Evolutionary conservation across 1,139 yeast genomes (phyloP), one percentile per base, ranked within the genome.

Genomic region (Yamadazyma conglobata): DNA sequence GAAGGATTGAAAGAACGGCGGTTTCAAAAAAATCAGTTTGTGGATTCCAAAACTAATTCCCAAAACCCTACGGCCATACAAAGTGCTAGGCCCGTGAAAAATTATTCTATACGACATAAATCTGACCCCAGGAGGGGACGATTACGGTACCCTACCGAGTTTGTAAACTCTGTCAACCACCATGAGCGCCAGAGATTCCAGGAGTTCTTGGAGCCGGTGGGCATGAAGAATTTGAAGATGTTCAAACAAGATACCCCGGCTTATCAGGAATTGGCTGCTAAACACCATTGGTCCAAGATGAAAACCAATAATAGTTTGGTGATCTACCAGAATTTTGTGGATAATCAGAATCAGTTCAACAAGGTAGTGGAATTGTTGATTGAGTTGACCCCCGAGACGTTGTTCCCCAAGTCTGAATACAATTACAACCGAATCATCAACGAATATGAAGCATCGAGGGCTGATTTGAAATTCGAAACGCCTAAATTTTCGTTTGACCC

Each of bases 141-240:
- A 14, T 7, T 15, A 12, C 10, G n/a, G 24, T 21, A 12, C 11
- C 27, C 27, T 5, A 6, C 22, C 8, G 27, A 10, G n/a, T 25
- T 25, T 10, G 8, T 14, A 7, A 20, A 15, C 43, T 12, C 40
- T 15, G 27, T 47, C 6, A 30, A 40, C 2, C 38, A 43, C 15
- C 45, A 44, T 33, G 62, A 59, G 37, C 40, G 50, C 24, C 45
- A 51, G 30, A 39, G 50, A 12, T 65, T 52, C 40, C 59, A 54
- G 32, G 63, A 64, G 25, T 68, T 64, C 35, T 40, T 68, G 9
- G 43, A 45, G 22, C 72, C 73, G 2, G 46, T 68, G 17, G 48
- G 51, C 8, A 58, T 65, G 31, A 55, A 59, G 5, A 50, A 61
- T 33, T 50, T 68, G 31, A 66, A 63, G 44, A 47, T 58, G 2